Evolutionary conservation across 2,329 filamentous ascomycete genomes (phyloP), one percentile per base, ranked within the genome.

Genomic region (Chrysoporthe deuterocubensis): DNA sequence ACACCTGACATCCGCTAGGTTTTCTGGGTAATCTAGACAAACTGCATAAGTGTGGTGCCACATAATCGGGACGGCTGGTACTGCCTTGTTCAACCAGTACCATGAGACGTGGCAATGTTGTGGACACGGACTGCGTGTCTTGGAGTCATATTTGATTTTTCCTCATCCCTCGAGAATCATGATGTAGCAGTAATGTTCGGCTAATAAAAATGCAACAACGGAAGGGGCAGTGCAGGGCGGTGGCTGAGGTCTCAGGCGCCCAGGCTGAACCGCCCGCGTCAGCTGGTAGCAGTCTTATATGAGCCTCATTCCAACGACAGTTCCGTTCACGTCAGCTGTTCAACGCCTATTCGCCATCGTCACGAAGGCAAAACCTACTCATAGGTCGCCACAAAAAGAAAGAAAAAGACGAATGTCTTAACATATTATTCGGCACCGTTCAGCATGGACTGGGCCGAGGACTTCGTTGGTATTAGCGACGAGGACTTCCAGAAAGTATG

Each of bases 401-500:
- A 26, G 26, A 26, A 54, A 54, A 32, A 2, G 7, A 32, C n/a
- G 3, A 54, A 21, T 21, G 50, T 26, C 7, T 26, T 54, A 54
- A 21, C 21, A 13, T 54, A 21, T 6, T 7, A 34, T 34, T 11
- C 54, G 14, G 5, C 9, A 57, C 26, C 54, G 26, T 34, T 58
- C 32, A 61, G 21, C 42, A 61, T 61, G 59, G 59, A 61, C 42
- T 61, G 59, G 59, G 42, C 42, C 21, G 43, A 61, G 42, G 59
- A 61, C 43, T 46, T 21, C 14, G 26, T 34, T 26, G 42, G 59
- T 18, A 48, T 61, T 14, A 48, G 42, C 16, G 42, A 61, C 16
- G 59, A 46, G n/a, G 59, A 61, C 42, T 61, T 61, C 43, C 42
- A 48, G 7, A 46, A 32, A 14, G 59, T 61, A n/a, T 61, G 59